A percentile compares a stretch with the other conserved stretches of the same genome.
Conservation (phyloP, 495 filamentous ascomycete species). For the Paragyromitra xinjiangensis region DNA sequence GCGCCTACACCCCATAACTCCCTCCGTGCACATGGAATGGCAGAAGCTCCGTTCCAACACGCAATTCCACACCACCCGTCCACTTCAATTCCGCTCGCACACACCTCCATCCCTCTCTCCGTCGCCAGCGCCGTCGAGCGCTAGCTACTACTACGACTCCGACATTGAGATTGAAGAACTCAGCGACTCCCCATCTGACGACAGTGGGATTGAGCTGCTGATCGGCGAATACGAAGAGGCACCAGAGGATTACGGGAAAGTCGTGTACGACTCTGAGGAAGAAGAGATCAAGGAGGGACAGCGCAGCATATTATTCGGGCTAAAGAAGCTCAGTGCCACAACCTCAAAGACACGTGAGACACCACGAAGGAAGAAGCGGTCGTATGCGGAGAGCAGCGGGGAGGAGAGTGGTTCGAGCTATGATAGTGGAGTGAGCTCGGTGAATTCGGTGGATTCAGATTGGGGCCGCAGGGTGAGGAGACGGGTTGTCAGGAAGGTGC, state of each 20-base stretch:
- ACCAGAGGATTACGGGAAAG: conserved; percentile 37
- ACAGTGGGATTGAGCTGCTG: conserved; percentile 40
- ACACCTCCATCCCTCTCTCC: conserved; percentile 31
- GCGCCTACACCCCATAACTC: conserved; percentile 10
- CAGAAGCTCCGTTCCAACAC: conserved; percentile 13
- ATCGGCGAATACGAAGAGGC: conserved; percentile 49
- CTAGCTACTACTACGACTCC: conserved; percentile 39
- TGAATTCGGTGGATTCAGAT: conserved; percentile 17
- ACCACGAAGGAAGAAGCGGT: conserved; percentile 17
- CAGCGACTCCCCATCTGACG: conserved; percentile 10
- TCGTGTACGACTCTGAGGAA: conserved; percentile 36
- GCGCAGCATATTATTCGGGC: conserved; percentile 23
- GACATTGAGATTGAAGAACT: conserved; percentile 48
- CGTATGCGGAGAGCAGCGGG: conserved; percentile 37
- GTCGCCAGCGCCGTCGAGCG: conserved; percentile 11
- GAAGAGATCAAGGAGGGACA: conserved; percentile 21
- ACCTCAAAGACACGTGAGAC: neutral
- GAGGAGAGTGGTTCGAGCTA: conserved; percentile 16
- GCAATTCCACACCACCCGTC: neutral
- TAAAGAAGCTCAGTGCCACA: conserved; percentile 26
- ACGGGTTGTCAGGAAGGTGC: conserved; percentile 12
- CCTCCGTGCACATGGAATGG: conserved; percentile 32
- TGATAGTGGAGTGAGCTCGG: conserved; percentile 40
- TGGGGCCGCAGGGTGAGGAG: conserved; percentile 27
- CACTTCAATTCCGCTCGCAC: conserved; percentile 25